A percentile compares a stretch with the other conserved stretches of the same genome.
These are phyloP conservation scores for Globisporangium nagaii DNA, from an alignment of 352 stramenopile genomes.

Conservation along the genomic window DNA sequence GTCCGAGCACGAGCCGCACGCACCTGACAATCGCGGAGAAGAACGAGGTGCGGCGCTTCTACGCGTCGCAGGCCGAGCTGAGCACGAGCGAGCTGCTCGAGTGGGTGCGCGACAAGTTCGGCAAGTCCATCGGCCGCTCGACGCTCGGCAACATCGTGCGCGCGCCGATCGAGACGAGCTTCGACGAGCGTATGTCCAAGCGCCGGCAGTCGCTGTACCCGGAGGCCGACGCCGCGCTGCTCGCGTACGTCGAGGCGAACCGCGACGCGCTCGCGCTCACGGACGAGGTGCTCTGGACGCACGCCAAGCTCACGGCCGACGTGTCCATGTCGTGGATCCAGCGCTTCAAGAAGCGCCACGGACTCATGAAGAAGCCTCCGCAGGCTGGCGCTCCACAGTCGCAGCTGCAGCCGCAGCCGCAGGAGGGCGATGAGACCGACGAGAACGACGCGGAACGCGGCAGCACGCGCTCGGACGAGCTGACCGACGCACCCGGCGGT, in stretches of 20 bases:
- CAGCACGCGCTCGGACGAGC: background rate
- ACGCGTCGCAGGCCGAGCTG: background rate
- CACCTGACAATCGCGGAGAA: constrained; percentile 11
- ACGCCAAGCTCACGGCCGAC: constrained; percentile 2
- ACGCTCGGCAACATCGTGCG: constrained; percentile 11
- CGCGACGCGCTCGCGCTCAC: background rate
- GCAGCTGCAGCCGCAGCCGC: background rate
- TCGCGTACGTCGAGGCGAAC: constrained; percentile 1
- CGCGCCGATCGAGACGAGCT: constrained; percentile 6
- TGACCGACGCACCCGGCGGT: background rate
- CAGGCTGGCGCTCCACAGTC: background rate
- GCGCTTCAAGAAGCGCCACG: constrained; percentile 9
- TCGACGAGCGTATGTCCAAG: constrained; percentile 4
- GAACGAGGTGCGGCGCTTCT: constrained; percentile 7
- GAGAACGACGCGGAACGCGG: background rate
- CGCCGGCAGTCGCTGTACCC: background rate
- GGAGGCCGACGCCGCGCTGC: constrained; percentile 3
- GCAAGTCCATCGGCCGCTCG: constrained; percentile 8
- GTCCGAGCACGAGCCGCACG: constrained; percentile 6
- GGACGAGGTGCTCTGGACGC: constrained; percentile 7
- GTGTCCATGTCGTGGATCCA: constrained; percentile 10
- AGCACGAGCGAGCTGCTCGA: constrained; percentile 6
- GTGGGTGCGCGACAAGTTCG: constrained; percentile 5
- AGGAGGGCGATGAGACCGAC: background rate
- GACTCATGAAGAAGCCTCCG: background rate